Conservation (phyloP, 306 rosid genomes). For the Cucurbita argyrosperma region DNA sequence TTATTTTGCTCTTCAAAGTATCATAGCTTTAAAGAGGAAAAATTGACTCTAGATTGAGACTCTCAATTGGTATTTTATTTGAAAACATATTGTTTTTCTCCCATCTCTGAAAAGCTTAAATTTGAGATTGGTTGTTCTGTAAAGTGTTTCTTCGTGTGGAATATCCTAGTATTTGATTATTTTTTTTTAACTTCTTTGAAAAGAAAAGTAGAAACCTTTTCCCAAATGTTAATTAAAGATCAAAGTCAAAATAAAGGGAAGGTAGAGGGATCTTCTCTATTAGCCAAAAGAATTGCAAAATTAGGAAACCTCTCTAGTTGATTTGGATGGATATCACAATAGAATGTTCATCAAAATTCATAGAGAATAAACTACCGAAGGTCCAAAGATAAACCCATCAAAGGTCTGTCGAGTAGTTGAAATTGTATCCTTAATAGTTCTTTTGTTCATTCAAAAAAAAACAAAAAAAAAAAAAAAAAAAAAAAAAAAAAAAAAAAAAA, state of each 20-base stretch:
- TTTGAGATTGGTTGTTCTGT: too few relatives aligned
- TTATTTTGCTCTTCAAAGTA: not conserved
- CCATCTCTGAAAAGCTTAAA: too few relatives aligned
- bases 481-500: too few relatives aligned
- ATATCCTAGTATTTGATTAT: too few relatives aligned
- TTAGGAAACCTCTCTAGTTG: not conserved
- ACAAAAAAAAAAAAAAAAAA: too few relatives aligned
- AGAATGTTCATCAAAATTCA: not conserved
- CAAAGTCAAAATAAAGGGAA: not conserved
- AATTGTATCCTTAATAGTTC: not conserved
- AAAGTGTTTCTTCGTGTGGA: too few relatives aligned
- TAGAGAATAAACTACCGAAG: not conserved
- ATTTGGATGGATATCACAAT: too few relatives aligned
- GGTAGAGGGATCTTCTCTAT: not conserved
- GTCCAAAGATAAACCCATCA: not conserved
- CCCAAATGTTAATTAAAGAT: not conserved
- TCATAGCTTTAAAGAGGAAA: not conserved
- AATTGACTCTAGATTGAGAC: not conserved
- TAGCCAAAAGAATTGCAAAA: not conserved
- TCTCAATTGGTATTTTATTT: too few relatives aligned
- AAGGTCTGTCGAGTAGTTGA: not conserved
- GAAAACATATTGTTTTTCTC: too few relatives aligned
- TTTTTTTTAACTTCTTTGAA: too few relatives aligned
- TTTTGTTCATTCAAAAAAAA: not conserved
- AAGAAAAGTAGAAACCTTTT: not conserved